phyloP scores from a whole-genome alignment of 2,329 filamentous ascomycete species.

The Colletotrichum sp. region DNA sequence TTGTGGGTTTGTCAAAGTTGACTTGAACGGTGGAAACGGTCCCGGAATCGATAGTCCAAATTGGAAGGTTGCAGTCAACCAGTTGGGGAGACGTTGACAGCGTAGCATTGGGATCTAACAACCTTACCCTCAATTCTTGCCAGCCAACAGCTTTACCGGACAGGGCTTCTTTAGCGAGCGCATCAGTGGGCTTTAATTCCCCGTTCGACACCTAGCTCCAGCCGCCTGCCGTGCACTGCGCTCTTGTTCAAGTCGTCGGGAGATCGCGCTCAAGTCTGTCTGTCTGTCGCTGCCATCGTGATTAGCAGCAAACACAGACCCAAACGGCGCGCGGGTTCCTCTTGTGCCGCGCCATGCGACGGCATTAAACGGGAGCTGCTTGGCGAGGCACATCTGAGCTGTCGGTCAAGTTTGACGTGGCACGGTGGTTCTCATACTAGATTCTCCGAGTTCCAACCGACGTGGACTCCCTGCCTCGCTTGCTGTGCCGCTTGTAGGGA shows the following conservation, averaged over 20 bases:
- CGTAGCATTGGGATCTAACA: neutral
- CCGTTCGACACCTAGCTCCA: neutral
- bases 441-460: neutral
- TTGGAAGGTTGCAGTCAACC: neutral
- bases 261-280: neutral
- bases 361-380: neutral
- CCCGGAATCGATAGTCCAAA: neutral
- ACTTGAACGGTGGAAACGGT: neutral
- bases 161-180: conserved; percentile 3
- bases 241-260: neutral
- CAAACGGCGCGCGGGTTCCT: neutral
- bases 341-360: neutral
- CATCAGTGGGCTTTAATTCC: neutral
- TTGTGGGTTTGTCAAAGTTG: neutral
- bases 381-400: neutral
- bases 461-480: neutral
- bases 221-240: neutral
- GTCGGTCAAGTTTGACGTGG: neutral
- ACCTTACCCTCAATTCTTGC: neutral
- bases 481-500: neutral
- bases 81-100: neutral
- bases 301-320: neutral
- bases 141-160: neutral
- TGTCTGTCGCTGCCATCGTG: neutral
- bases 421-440: neutral